Conservation (phyloP, 148 eudicot species). For the Camellia granthamiana region DNA sequence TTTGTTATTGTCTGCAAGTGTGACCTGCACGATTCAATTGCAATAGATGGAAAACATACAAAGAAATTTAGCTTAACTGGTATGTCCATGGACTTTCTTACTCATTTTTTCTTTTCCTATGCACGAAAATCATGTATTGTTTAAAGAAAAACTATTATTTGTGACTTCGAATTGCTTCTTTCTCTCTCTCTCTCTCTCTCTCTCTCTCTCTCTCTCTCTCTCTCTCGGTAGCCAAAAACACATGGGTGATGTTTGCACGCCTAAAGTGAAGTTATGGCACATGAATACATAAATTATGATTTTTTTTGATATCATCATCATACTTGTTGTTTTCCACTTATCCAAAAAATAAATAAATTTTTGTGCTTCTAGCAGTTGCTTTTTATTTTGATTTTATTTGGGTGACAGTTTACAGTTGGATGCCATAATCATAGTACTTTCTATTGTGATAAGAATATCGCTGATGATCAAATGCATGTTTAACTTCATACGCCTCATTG, state of each 20-base stretch:
- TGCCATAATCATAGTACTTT: not conserved
- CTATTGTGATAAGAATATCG: too few relatives aligned
- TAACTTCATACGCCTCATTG: not conserved
- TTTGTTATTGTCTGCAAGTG: slow-evolving; percentile 57
- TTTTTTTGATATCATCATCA: too few relatives aligned
- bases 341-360: too few relatives aligned
- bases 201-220: too few relatives aligned
- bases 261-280: not conserved
- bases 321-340: too few relatives aligned
- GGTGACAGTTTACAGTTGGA: not conserved
- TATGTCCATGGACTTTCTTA: slow-evolving; percentile 13
- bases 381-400: too few relatives aligned
- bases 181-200: too few relatives aligned
- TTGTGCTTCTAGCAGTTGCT: not conserved
- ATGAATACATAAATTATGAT: not conserved
- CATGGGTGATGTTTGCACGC: too few relatives aligned
- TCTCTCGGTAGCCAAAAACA: too few relatives aligned
- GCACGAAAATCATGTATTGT: not conserved
- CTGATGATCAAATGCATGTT: not conserved
- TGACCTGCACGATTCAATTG: slow-evolving; percentile 32
- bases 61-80: slow-evolving; percentile 45
- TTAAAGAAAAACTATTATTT: not conserved
- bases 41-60: slow-evolving; percentile 42
- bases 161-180: not conserved
- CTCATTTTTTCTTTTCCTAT: not conserved